These are phyloP conservation scores for Sporothrix luriei DNA, from an alignment of 2,329 filamentous ascomycete genomes.

Conservation along the genomic window DNA sequence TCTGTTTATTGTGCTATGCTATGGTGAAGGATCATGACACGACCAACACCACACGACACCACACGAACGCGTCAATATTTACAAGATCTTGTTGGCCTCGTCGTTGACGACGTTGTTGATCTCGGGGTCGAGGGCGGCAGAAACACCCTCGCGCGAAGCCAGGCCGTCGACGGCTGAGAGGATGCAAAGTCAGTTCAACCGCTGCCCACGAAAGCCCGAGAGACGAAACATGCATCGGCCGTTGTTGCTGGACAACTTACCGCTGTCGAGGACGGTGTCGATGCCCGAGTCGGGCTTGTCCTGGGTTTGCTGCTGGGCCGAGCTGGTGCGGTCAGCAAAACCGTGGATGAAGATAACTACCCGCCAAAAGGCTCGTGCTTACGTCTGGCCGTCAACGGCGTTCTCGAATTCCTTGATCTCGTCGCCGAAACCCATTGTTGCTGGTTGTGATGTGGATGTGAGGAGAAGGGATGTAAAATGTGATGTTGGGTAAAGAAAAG, in stretches of 20 bases:
- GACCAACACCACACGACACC: too few species aligned
- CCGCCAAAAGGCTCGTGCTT: constrained; percentile 22
- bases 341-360: too few species aligned
- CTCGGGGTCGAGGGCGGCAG: constrained; percentile 41
- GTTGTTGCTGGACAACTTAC: constrained; percentile 33
- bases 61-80: neutral
- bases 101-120: constrained; percentile 45
- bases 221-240: neutral
- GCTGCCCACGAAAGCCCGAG: neutral
- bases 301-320: constrained; percentile 41
- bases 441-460: constrained; percentile 21
- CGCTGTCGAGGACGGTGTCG: constrained; percentile 44
- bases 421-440: constrained; percentile 38
- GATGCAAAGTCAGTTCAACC: neutral
- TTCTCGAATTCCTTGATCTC: constrained; percentile 42
- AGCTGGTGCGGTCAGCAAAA: constrained; percentile 32
- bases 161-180: constrained; percentile 41
- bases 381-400: constrained; percentile 41
- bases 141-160: constrained; percentile 43
- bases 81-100: constrained; percentile 42
- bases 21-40: neutral
- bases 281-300: constrained; percentile 40
- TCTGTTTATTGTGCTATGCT: constrained; percentile 19
- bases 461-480: neutral
- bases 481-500: neutral